Evolutionary conservation across 139 green algal species (phyloP), one percentile per base, ranked within the genome.

Genomic region (Desmodesmus armatus): DNA sequence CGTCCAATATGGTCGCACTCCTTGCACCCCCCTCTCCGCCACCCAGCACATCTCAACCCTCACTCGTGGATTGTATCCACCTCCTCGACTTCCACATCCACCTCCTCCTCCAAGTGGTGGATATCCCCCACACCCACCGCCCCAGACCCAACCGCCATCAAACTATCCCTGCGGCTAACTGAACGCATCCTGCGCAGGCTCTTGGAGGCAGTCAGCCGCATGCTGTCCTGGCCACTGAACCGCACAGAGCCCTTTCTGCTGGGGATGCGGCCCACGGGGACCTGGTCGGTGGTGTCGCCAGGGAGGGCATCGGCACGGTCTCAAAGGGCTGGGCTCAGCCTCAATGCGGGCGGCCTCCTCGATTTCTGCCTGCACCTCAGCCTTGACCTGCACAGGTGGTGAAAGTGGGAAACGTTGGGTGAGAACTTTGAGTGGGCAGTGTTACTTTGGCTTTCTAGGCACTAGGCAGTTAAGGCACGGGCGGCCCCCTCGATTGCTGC

Each of bases 11-110:
- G n/a, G n/a, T n/a, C n/a, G n/a, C n/a, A n/a, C n/a, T n/a, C n/a
- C n/a, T n/a, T n/a, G n/a, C n/a, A n/a, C n/a, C n/a, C n/a, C n/a
- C n/a, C n/a, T n/a, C n/a, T n/a, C n/a, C n/a, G n/a, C n/a, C n/a
- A n/a, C 23, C 7, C 31, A 0, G 31, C 63, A 44, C 31, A n/a
- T n/a, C n/a, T n/a, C n/a, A n/a, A n/a, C n/a, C n/a, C 63, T n/a
- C 3, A 29, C 27, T 15, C 25, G 63, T 41, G 31, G 7, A 23
- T 43, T 43, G 35, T 35, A 29, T 74, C 35, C 5, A n/a, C 60
- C n/a, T 49, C 49, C 19, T 81, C 74, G 53, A 81, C 33, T 11
- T 67, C 74, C 31, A 67, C 49, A 41, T 49, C 74, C 7, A n/a
- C 31, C 23, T 81, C 74, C 23, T 58, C 13, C 69, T 55, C 39